Percentiles rank a stretch among this genome's conserved stretches.
Conservation (phyloP, 768 basidiomycete genomes). For the Phlebiopsis flavidoalba region DNA sequence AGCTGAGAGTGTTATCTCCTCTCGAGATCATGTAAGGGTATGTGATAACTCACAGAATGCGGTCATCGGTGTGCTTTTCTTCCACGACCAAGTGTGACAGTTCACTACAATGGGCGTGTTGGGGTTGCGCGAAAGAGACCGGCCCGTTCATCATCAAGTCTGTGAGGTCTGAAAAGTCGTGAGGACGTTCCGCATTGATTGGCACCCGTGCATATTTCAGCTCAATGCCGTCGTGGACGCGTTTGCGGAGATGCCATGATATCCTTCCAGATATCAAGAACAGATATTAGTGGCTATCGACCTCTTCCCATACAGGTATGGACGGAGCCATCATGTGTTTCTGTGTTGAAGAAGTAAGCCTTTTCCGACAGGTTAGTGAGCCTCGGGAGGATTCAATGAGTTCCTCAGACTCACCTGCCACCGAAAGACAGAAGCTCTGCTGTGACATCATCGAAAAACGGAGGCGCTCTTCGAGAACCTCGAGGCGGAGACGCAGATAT, state of each 20-base stretch:
- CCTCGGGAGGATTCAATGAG: neutral
- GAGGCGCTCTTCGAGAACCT: slow-evolving; percentile 86
- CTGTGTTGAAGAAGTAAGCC: slow-evolving; percentile 86
- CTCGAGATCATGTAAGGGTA: neutral
- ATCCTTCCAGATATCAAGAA: slow-evolving; percentile 81
- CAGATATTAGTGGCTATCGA: slow-evolving; percentile 62
- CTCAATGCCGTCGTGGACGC: slow-evolving; percentile 43
- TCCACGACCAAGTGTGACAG: slow-evolving; percentile 90
- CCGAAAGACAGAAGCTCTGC: slow-evolving; percentile 80
- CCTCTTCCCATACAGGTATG: slow-evolving; percentile 93
- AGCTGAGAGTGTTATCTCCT: neutral
- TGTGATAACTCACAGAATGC: slow-evolving; percentile 56
- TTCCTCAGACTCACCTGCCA: slow-evolving; percentile 50
- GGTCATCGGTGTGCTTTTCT: slow-evolving; percentile 88
- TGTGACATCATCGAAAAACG: slow-evolving; percentile 83
- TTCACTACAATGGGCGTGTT: slow-evolving; percentile 87
- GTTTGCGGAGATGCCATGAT: slow-evolving; percentile 67
- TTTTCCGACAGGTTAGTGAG: slow-evolving; percentile 20
- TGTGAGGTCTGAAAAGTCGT: slow-evolving; percentile 68
- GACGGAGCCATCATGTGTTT: slow-evolving; percentile 83
- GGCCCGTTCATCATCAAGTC: slow-evolving; percentile 74
- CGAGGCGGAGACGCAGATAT: slow-evolving; percentile 87
- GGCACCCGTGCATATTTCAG: slow-evolving; percentile 83
- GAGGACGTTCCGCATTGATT: slow-evolving; percentile 84
- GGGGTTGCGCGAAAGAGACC: slow-evolving; percentile 59